Evolutionary conservation across 2,329 filamentous ascomycete genomes (phyloP), one percentile per base, ranked within the genome.

Genomic region (Penicillium sp.): DNA sequence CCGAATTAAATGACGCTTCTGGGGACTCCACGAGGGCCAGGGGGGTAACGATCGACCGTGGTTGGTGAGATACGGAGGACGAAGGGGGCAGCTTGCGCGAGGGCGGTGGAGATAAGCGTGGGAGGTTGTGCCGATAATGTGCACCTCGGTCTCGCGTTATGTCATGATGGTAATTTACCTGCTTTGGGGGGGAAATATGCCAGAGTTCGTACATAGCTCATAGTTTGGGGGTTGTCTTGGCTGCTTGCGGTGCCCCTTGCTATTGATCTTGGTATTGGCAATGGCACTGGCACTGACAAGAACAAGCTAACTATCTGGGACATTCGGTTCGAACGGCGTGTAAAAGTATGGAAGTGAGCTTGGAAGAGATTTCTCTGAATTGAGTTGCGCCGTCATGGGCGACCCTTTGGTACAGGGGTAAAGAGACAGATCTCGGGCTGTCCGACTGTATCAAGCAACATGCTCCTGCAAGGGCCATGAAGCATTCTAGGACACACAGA

Each of bases 1-100:
- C 44, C 39, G 47, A 63, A 63, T 60, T 59, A 62, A 63, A 63
- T 63, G 61, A 50, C 60, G 59, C 59, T 52, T 56, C 45, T 58
- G 57, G 57, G 54, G 45, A 55, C 45, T 57, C 54, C 57, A 59
- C 52, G 54, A 58, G 56, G 54, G 16, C 39, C 48, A 51, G 45
- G 43, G 16, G 42, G 45, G 57, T 31, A 58, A 51, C 23, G 57
- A 61, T 61, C 59, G 55, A 56, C 59, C 51, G 42, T 54, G 51
- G 52, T 53, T 57, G 31, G 36, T 54, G 34, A 54, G 50, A 52
- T 52, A 56, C 55, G 34, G 55, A 59, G 52, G 44, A 56, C 55
- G 38, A 58, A 59, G 52, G 45, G 51, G 58, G 60, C 56, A 62
- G 59, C 59, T 62, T 51, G 55, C 12, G 59, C 60, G 60, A 62